Evolutionary conservation across 495 filamentous ascomycete species (phyloP), one percentile per base, ranked within the genome.

Genomic region (Neurospora sp.): DNA sequence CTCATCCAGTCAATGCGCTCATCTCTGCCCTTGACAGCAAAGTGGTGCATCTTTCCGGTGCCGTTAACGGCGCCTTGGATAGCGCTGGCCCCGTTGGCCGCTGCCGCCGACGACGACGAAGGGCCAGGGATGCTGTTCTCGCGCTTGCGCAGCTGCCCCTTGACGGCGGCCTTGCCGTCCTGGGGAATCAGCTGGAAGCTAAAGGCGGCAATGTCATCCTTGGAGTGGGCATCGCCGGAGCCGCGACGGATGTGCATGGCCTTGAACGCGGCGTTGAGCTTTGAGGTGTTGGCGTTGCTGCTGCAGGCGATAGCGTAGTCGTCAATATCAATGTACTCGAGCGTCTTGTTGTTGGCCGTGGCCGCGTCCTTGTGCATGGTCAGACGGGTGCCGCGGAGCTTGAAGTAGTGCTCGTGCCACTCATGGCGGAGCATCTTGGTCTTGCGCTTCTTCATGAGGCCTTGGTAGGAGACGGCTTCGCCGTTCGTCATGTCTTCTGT

Each of bases 1-100:
- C 96, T 85, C 96, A 98, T 97, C 96, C 96, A 99, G 76, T 97
- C 95, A 73, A 98, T 97, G 39, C 96, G 87, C 80, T 97, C 92
- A 73, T 98, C 93, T 0, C 93, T 86, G 72, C 85, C 88, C 80
- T 91, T 91, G 72, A 98, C 95, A 0, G 95, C 92, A 77, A 99
- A 98, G 78, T 97, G 93, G 77, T 99, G 95, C n/a, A 89, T 89
- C 87, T 97, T 98, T 71, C 86, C 87, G 54, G 90, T 92, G 71
- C 89, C 91, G 69, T 85, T 82, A 9, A 71, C 79, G 16, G 83
- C 80, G n/a, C 78, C 76, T 74, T 82, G 72, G 79, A 76, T 76
- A 72, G 39, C 59, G 62, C 77, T 75, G 27, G 27, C 27, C 18
- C 71, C 69, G 69, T 11, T 40, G 40, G 69, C 27, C 9, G 39